Percentiles rank a stretch among this genome's conserved stretches.
Conservation (phyloP, 176 grass and related monocot genomes). For the Aegilops longissima region DNA sequence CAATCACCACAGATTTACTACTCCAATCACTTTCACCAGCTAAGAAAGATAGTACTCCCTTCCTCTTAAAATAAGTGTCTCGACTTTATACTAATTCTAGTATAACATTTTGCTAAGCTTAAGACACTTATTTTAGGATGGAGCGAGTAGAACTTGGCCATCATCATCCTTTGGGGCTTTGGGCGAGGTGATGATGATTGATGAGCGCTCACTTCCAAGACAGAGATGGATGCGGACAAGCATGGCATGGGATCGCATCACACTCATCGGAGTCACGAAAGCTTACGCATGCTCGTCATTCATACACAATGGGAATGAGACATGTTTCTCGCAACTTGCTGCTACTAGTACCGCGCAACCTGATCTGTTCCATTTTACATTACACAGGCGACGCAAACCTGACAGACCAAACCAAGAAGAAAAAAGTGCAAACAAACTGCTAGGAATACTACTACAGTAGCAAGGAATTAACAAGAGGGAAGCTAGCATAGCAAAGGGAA, state of each 20-base stretch:
- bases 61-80: no score
- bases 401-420: not conserved
- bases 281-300: not conserved
- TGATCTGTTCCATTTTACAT: slow-evolving; percentile 26
- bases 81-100: no score
- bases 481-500: not conserved
- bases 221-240: not conserved
- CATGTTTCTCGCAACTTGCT: slow-evolving; percentile 9
- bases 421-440: not conserved
- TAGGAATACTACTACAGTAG: not conserved
- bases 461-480: not conserved
- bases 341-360: not conserved
- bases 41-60: no score
- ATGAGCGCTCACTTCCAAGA: slow-evolving; percentile 14
- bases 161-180: not conserved
- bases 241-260: not conserved
- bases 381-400: slow-evolving; percentile 24
- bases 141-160: no score
- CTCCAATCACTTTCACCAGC: not conserved
- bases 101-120: no score
- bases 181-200: not conserved
- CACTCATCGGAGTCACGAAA: not conserved
- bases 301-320: not conserved
- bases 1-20: no score
- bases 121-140: no score